These are phyloP conservation scores for Chlorociboria aeruginascens DNA, from an alignment of 495 filamentous ascomycete species.

Conservation along the genomic window DNA sequence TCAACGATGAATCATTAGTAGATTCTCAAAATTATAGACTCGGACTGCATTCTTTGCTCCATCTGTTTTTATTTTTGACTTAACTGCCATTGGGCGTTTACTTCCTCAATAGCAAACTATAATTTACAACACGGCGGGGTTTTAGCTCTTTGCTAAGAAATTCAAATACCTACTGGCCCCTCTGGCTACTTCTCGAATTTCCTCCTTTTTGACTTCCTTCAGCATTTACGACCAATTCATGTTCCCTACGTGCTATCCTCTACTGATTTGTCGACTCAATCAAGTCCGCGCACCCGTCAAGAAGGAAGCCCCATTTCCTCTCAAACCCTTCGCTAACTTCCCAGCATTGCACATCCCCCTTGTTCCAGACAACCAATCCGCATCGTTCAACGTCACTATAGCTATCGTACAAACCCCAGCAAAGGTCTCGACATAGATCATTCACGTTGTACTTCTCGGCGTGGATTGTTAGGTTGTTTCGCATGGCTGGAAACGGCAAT, in stretches of 20 bases:
- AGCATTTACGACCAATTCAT: conserved; percentile 33
- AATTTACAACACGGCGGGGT: too few species aligned
- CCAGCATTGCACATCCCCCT: conserved; percentile 35
- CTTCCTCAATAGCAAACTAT: too few species aligned
- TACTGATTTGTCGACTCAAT: conserved; percentile 38
- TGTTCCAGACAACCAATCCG: conserved; percentile 39
- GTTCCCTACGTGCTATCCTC: conserved; percentile 35
- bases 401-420: conserved; percentile 30
- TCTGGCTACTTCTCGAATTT: too few species aligned
- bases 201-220: too few species aligned
- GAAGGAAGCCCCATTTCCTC: conserved; percentile 37
- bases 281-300: conserved; percentile 36
- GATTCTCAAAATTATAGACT: too few species aligned
- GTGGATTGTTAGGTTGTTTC: conserved; percentile 19
- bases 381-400: conserved; percentile 22
- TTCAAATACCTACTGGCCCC: too few species aligned
- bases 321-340: conserved; percentile 38
- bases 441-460: conserved; percentile 31
- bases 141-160: too few species aligned
- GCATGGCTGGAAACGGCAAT: conserved; percentile 21
- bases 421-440: conserved; percentile 34
- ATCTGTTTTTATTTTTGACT: too few species aligned
- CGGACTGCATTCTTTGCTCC: too few species aligned
- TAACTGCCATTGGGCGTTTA: too few species aligned
- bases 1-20: too few species aligned